phyloP scores from a whole-genome alignment of 257 asterid genomes.

The Schizonepeta tenuifolia region DNA sequence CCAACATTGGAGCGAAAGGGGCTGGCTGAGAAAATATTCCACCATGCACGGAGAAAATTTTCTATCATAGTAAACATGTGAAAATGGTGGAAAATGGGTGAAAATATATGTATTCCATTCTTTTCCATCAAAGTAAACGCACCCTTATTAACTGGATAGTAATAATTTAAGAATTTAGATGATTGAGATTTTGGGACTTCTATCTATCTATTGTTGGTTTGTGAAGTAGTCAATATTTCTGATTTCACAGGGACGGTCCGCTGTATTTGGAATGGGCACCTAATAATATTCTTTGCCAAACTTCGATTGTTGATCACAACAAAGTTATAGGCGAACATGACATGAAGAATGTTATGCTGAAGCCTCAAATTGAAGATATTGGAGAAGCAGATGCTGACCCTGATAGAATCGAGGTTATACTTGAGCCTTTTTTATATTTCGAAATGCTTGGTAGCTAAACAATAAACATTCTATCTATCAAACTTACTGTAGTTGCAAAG shows the following conservation, averaged over 20 bases:
- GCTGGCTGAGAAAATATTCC: too few relatives aligned
- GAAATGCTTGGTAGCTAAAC: slow-evolving; percentile 4
- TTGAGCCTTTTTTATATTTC: slow-evolving; percentile 7
- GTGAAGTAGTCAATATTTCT: slow-evolving; percentile 26
- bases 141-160: not conserved
- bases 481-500: slow-evolving; percentile 7
- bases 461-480: slow-evolving; percentile 8
- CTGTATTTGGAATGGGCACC: slow-evolving; percentile 99
- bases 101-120: too few relatives aligned
- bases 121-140: too few relatives aligned
- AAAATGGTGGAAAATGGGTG: too few relatives aligned
- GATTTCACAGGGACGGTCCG: slow-evolving; percentile 75
- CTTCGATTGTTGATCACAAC: slow-evolving; percentile 45
- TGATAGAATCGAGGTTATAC: slow-evolving; percentile 87
- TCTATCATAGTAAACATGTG: too few relatives aligned
- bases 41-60: too few relatives aligned
- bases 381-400: slow-evolving; percentile 71
- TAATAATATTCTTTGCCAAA: slow-evolving; percentile 64
- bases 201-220: slow-evolving; percentile 25
- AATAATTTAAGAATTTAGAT: not conserved
- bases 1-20: too few relatives aligned
- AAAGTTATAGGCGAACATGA: slow-evolving; percentile 54
- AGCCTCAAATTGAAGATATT: slow-evolving; percentile 64
- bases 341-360: slow-evolving; percentile 53
- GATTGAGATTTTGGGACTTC: not conserved